A percentile compares a stretch with the other conserved stretches of the same genome.
phyloP scores from a whole-genome alignment of 805 yeast genomes.

The Scheffersomyces amazonensis region DNA sequence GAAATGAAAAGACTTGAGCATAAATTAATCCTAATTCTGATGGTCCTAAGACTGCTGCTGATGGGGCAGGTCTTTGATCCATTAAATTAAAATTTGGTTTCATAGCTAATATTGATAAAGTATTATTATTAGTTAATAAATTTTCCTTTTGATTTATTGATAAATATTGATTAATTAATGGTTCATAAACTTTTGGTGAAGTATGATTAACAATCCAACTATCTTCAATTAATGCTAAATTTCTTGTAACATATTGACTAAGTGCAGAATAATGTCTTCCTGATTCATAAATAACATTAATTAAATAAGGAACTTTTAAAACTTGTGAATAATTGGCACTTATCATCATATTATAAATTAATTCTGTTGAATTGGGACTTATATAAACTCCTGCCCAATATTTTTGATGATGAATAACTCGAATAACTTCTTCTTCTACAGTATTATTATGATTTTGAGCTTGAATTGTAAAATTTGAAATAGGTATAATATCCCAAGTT shows the following conservation, averaged over 20 bases:
- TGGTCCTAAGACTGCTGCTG: constrained; percentile 27
- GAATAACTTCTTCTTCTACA: constrained; percentile 13
- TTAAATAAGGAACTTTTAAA: constrained; percentile 9
- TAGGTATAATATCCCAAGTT: constrained; percentile 14
- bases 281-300: constrained; percentile 20
- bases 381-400: constrained; percentile 30
- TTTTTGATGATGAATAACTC: constrained; percentile 22
- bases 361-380: constrained; percentile 22
- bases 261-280: constrained; percentile 31
- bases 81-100: constrained; percentile 19
- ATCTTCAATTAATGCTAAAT: constrained; percentile 13
- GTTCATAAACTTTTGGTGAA: constrained; percentile 14
- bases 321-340: constrained; percentile 11
- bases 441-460: constrained; percentile 18
- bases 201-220: constrained; percentile 22
- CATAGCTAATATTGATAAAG: constrained; percentile 14
- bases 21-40: constrained; percentile 31
- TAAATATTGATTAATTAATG: constrained; percentile 12
- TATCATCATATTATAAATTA: constrained; percentile 14
- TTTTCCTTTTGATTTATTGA: constrained; percentile 8
- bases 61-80: constrained; percentile 17
- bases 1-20: constrained; percentile 29
- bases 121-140: constrained; percentile 11
- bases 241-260: constrained; percentile 24
- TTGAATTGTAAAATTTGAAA: constrained; percentile 8